Conservation (phyloP, 805 yeast genomes). For the Barnettozyma sucrosica region DNA sequence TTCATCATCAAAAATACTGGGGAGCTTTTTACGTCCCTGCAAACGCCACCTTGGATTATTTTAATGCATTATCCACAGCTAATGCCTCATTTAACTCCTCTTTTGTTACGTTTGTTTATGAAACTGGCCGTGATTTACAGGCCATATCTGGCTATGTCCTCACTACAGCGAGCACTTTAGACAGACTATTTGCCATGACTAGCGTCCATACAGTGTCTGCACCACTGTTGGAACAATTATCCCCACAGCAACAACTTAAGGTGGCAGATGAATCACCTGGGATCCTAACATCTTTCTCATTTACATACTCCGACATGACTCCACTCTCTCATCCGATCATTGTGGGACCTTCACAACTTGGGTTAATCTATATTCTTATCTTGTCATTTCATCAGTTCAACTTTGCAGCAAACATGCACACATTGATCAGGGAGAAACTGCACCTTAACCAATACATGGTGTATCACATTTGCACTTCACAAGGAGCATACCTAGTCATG, state of each 20-base stretch:
- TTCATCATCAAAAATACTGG: constrained; percentile 56
- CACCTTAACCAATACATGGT: constrained; percentile 34
- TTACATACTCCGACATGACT: constrained; percentile 31
- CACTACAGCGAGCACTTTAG: constrained; percentile 30
- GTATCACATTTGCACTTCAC: constrained; percentile 43
- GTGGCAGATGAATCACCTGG: constrained; percentile 25
- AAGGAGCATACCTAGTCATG: constrained; percentile 44
- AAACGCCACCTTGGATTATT: constrained; percentile 35
- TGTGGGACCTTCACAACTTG: constrained; percentile 59
- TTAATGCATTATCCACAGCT: constrained; percentile 14
- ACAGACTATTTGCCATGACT: constrained; percentile 13
- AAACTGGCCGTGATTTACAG: constrained; percentile 52
- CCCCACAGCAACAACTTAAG: not conserved
- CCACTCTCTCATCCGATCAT: constrained; percentile 41
- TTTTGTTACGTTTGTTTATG: constrained; percentile 38
- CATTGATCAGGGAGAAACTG: constrained; percentile 16
- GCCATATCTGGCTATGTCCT: constrained; percentile 37
- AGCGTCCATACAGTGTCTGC: constrained; percentile 18
- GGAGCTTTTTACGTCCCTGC: constrained; percentile 44
- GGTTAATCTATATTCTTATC: constrained; percentile 60
- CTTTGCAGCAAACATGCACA: constrained; percentile 48
- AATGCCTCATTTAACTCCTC: constrained; percentile 11
- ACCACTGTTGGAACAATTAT: constrained; percentile 13
- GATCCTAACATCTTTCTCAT: constrained; percentile 15
- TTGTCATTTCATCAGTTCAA: constrained; percentile 62